Evolutionary conservation across 345 rosid genomes (phyloP).

Genomic region (Eucalyptus erythrocorys): DNA sequence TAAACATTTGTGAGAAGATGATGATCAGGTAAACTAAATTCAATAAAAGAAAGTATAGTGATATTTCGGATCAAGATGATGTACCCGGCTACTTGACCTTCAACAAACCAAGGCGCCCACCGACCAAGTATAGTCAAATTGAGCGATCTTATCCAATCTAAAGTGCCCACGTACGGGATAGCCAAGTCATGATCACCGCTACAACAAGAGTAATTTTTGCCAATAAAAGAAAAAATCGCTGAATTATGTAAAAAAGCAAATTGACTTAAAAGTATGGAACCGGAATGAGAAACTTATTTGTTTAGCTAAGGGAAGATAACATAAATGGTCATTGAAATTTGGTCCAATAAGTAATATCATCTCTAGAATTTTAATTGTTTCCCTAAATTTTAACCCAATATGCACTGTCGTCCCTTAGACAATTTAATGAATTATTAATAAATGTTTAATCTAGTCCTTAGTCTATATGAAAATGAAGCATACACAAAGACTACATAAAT

Average conservation of each 20-base stretch:
- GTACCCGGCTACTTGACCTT: slow-evolving; percentile 14
- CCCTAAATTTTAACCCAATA: no score
- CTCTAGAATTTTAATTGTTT: no score
- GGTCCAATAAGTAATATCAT: no score
- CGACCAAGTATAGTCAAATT: not conserved
- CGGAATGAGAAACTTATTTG: not conserved
- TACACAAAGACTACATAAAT: no score
- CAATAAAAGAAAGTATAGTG: not conserved
- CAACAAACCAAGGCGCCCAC: slow-evolving; percentile 11
- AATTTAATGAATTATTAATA: no score
- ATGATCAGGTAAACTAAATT: not conserved
- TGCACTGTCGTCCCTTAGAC: no score
- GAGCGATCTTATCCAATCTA: slow-evolving; percentile 11
- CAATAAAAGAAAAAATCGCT: not conserved
- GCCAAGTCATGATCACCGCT: slow-evolving; percentile 16
- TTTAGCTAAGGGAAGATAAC: not conserved
- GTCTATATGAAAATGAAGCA: no score
- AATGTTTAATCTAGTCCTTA: no score
- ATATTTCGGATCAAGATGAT: not conserved
- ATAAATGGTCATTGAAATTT: no score
- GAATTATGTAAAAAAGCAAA: not conserved
- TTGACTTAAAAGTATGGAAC: not conserved
- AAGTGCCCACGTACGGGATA: slow-evolving; percentile 5
- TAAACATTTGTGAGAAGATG: not conserved
- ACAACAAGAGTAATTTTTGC: not conserved